A percentile compares a stretch with the other conserved stretches of the same genome.
Evolutionary conservation across 257 asterid species (phyloP).

Genomic region (Nicotiana tomentosiformis): DNA sequence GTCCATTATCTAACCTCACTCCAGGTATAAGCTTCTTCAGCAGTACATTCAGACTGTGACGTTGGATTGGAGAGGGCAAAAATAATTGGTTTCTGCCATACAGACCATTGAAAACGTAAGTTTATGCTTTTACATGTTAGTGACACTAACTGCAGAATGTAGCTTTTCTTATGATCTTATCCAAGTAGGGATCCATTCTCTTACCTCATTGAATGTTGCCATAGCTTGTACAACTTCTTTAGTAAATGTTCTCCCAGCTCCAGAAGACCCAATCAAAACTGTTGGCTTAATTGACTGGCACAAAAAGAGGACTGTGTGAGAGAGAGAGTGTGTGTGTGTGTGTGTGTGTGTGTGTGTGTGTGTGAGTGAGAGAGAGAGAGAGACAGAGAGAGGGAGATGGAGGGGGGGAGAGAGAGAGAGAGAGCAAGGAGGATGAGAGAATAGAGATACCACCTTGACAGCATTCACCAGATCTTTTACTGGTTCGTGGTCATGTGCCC

Average conservation of each 20-base stretch:
- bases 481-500: constrained; percentile 87
- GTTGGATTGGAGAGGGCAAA: constrained; percentile 94
- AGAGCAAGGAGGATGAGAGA: background rate
- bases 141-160: background rate
- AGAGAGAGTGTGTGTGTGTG: background rate
- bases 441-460: constrained; percentile 47
- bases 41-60: constrained; percentile 92
- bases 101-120: background rate
- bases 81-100: constrained; percentile 70
- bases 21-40: constrained; percentile 87
- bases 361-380: background rate
- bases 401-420: background rate
- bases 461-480: constrained; percentile 60
- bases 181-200: background rate
- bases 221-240: constrained; percentile 75
- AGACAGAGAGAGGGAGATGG: background rate
- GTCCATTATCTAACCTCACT: constrained; percentile 45
- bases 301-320: constrained; percentile 12
- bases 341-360: background rate
- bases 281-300: constrained; percentile 80
- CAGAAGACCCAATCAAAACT: constrained; percentile 84
- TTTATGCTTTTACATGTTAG: background rate
- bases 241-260: constrained; percentile 88
- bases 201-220: constrained; percentile 70
- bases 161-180: background rate